Percentiles rank a stretch among this genome's conserved stretches.
phyloP scores from a whole-genome alignment of 2,329 filamentous ascomycete species.

The Microdochium nivale region DNA sequence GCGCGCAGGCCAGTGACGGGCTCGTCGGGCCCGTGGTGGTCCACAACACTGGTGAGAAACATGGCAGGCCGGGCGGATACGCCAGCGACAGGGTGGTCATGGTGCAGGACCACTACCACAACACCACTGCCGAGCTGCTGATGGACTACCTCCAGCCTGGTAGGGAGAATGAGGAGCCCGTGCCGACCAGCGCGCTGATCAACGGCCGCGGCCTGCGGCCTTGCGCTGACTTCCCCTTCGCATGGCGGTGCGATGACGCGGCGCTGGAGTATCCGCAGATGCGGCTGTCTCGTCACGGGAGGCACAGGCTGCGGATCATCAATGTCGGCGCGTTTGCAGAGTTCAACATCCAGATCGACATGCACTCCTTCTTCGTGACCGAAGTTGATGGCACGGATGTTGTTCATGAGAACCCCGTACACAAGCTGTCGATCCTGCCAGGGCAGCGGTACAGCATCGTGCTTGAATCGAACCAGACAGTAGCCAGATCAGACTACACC shows the following conservation, averaged over 20 bases:
- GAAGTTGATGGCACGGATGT: constrained; percentile 65
- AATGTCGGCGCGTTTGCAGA: constrained; percentile 65
- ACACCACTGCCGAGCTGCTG: constrained; percentile 31
- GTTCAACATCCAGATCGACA: constrained; percentile 64
- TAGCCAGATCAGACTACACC: not conserved
- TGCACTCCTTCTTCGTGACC: constrained; percentile 49
- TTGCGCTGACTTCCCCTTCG: constrained; percentile 26
- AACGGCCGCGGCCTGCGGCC: constrained; percentile 32
- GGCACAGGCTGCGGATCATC: constrained; percentile 58
- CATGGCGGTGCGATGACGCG: constrained; percentile 34
- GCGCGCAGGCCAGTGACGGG: constrained; percentile 56
- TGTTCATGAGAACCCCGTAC: constrained; percentile 32
- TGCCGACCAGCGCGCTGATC: constrained; percentile 35
- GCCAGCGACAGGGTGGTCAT: constrained; percentile 53
- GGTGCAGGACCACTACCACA: constrained; percentile 63
- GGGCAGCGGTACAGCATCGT: constrained; percentile 65
- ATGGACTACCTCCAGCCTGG: constrained; percentile 28
- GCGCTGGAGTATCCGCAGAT: constrained; percentile 29
- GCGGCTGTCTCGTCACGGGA: constrained; percentile 40
- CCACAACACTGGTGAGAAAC: constrained; percentile 31
- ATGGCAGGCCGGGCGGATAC: constrained; percentile 20
- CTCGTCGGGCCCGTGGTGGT: constrained; percentile 57
- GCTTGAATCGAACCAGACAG: constrained; percentile 49
- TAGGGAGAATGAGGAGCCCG: constrained; percentile 27
- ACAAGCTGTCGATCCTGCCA: constrained; percentile 56